Conservation (phyloP, 306 rosid species). For the Trifolium fragiferum region DNA sequence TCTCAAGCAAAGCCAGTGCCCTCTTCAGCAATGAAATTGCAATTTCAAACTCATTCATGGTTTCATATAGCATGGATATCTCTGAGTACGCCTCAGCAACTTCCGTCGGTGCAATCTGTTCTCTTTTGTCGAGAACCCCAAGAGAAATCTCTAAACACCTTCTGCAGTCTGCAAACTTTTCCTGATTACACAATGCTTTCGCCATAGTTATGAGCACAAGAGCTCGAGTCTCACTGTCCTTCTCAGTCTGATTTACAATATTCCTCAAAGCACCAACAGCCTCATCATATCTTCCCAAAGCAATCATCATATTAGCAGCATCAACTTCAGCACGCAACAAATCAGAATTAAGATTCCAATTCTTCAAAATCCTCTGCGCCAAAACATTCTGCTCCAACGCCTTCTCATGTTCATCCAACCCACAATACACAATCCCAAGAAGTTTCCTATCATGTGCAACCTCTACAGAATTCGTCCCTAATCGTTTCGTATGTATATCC, state of each 20-base stretch:
- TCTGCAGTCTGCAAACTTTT: constrained; percentile 67
- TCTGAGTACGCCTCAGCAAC: constrained; percentile 88
- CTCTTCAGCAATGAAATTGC: constrained; percentile 82
- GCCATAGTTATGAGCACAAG: constrained; percentile 84
- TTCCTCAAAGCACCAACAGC: constrained; percentile 76
- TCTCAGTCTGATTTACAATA: constrained; percentile 65
- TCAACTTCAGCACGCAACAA: constrained; percentile 80
- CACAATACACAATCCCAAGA: constrained; percentile 78
- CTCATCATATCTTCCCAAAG: constrained; percentile 74
- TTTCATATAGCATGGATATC: constrained; percentile 86
- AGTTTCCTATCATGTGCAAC: constrained; percentile 83
- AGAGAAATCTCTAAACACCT: constrained; percentile 80
- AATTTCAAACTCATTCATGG: constrained; percentile 90
- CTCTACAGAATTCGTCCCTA: constrained; percentile 86
- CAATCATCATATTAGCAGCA: constrained; percentile 91
- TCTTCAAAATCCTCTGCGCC: constrained; percentile 77
- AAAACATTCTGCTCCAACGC: constrained; percentile 86
- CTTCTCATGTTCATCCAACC: constrained; percentile 87
- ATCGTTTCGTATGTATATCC: constrained; percentile 65
- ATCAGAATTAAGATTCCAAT: constrained; percentile 81
- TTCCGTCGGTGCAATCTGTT: constrained; percentile 61
- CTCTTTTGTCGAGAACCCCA: constrained; percentile 81
- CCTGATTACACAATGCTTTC: constrained; percentile 79
- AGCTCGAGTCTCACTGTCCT: constrained; percentile 79
- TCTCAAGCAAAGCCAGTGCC: constrained; percentile 77